Base-by-base conservation (phyloP, 2,329 filamentous ascomycete species). In the Geosmithia morbida region DNA sequence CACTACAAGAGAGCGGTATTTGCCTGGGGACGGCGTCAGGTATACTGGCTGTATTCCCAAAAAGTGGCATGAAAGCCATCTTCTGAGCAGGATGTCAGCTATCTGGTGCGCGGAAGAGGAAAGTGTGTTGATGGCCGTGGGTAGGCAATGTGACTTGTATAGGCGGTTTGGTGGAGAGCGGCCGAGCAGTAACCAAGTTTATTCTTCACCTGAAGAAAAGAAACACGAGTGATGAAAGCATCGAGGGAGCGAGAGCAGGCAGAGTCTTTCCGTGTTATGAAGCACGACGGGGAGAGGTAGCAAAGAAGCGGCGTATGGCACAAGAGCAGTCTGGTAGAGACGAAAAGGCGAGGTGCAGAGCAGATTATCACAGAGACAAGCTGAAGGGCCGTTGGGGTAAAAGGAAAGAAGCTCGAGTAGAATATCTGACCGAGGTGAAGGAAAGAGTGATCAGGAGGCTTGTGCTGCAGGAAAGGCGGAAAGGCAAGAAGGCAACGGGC, bases 1-100 rank as follows among this genome's bases (percentile, higher is more conserved):
- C 82, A 57, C 74, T 81, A 76, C 90, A 97, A 55, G 79, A 67
- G 45, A 96, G 77, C 48, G 84, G 79, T 50, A 88, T 81, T 44
- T 60, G 55, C 49, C 49, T 55, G 33, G 51, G 48, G 18, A 50
- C 51, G 43, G 51, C 53, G 46, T 48, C 52, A 43, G 43, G 7
- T 17, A 37, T 14, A n/a, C 10, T 20, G 18, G 18, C 18, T 22
- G 41, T 19, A 8, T 43, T 18, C 8, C 52, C 51, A 19, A 52
- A 49, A 29, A 54, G 47, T 39, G 50, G 51, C 46, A 46, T 13
- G 19, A 62, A 56, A 45, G 62, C 64, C 69, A 72, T 71, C 47
- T 51, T 53, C 62, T 66, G 52, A 56, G 46, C 19, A 46, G 37
- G 46, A 47, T 16, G 48, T 58, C 47, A 60, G 59, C 45, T 30